These are phyloP conservation scores for Xerophyta viscosa DNA, from an alignment of 106 monocot species.

Conservation along the genomic window DNA sequence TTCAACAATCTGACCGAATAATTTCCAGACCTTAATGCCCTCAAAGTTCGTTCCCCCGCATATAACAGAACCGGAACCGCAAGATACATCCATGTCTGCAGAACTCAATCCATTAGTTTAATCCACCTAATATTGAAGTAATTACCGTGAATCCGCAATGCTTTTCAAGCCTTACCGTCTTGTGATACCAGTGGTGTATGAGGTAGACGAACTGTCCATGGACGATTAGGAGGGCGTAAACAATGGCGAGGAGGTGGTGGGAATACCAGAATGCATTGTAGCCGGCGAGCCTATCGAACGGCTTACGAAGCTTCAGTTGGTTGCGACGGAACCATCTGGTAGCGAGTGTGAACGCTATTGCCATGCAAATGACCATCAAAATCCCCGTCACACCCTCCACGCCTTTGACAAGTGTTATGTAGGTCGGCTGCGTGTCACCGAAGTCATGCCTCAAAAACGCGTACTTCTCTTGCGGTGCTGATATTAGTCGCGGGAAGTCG, in stretches of 20 bases:
- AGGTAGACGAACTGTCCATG: conserved; percentile 71
- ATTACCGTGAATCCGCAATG: too few relatives aligned
- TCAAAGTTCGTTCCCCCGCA: conserved; percentile 45
- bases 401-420: conserved; percentile 38
- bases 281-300: conserved; percentile 68
- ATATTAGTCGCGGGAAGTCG: conserved; percentile 65
- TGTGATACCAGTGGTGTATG: conserved; percentile 45
- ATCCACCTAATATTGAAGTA: too few relatives aligned
- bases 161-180: conserved; percentile 48
- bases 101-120: too few relatives aligned
- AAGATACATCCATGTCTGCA: conserved; percentile 93
- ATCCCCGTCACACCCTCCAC: conserved; percentile 68
- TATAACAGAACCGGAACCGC: conserved; percentile 62
- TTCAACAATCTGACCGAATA: conserved; percentile 67
- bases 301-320: conserved; percentile 63
- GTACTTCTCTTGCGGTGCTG: conserved; percentile 26
- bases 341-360: conserved; percentile 67
- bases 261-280: conserved; percentile 99
- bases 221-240: conserved; percentile 60
- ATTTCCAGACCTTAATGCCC: conserved; percentile 52
- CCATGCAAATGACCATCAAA: conserved; percentile 70
- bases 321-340: conserved; percentile 82
- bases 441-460: conserved; percentile 28
- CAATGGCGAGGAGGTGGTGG: conserved; percentile 71
- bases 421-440: conserved; percentile 56